Conservation (phyloP, 2,329 filamentous ascomycete genomes). For the Coniella vitis region DNA sequence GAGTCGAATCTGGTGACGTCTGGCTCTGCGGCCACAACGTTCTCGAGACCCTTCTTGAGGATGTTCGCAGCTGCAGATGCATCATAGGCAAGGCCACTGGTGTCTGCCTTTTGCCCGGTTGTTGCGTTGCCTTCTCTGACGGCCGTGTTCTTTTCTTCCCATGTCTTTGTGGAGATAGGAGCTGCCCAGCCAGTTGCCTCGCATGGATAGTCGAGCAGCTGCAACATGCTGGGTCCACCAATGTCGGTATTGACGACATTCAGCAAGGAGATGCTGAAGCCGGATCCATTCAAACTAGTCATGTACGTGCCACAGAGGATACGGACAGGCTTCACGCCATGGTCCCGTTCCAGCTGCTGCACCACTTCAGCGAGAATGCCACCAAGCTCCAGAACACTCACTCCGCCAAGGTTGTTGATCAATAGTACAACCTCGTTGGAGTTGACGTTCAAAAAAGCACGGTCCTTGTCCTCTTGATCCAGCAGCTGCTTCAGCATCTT, state of each 20-base stretch:
- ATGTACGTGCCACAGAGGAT: slow-evolving; percentile 67
- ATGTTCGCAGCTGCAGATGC: slow-evolving; percentile 40
- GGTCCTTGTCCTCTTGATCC: slow-evolving; percentile 57
- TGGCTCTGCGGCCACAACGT: slow-evolving; percentile 59
- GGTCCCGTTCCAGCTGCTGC: slow-evolving; percentile 50
- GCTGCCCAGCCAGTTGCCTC: slow-evolving; percentile 67
- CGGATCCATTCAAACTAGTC: slow-evolving; percentile 70
- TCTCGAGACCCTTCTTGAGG: slow-evolving; percentile 51
- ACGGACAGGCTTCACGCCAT: slow-evolving; percentile 56
- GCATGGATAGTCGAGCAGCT: slow-evolving; percentile 62
- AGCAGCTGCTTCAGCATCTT: slow-evolving; percentile 66
- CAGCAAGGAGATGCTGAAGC: slow-evolving; percentile 67
- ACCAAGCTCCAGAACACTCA: slow-evolving; percentile 65
- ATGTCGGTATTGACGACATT: slow-evolving; percentile 56
- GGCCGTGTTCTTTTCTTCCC: slow-evolving; percentile 49
- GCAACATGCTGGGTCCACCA: slow-evolving; percentile 54
- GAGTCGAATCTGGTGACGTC: slow-evolving; percentile 71
- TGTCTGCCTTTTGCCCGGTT: slow-evolving; percentile 26
- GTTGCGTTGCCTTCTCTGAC: slow-evolving; percentile 35
- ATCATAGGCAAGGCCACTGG: slow-evolving; percentile 49
- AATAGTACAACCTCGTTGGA: slow-evolving; percentile 60
- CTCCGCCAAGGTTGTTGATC: slow-evolving; percentile 70
- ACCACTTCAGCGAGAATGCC: slow-evolving; percentile 65
- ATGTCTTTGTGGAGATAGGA: slow-evolving; percentile 55
- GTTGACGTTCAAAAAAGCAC: slow-evolving; percentile 61